phyloP scores from a whole-genome alignment of 2,329 filamentous ascomycete species.

The Ciborinia camelliae region DNA sequence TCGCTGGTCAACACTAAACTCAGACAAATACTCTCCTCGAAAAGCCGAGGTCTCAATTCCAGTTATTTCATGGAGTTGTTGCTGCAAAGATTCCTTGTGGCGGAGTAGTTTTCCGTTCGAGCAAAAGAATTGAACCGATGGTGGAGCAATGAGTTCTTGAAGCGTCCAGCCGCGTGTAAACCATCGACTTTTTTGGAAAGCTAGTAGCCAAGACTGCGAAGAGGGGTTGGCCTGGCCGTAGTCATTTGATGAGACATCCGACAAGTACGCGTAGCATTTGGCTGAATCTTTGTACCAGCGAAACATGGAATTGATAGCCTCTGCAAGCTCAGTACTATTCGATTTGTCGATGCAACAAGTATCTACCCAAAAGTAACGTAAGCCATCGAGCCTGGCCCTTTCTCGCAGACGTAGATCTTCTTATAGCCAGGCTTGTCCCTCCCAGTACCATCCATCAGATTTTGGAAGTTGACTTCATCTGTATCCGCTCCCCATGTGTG shows the following conservation, averaged over 20 bases:
- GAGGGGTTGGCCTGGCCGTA: constrained; percentile 5
- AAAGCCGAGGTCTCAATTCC: constrained; percentile 20
- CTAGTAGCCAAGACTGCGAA: constrained; percentile 20
- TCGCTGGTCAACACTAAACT: constrained; percentile 34
- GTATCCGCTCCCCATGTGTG: constrained; percentile 30
- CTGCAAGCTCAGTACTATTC: constrained; percentile 17
- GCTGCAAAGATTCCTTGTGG: constrained; percentile 21
- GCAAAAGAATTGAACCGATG: constrained; percentile 26
- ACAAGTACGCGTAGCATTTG: constrained; percentile 29
- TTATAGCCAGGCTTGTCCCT: constrained; percentile 20
- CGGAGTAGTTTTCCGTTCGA: constrained; percentile 19
- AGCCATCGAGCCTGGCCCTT: constrained; percentile 21
- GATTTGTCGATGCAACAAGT: constrained; percentile 26
- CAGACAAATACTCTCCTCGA: constrained; percentile 18
- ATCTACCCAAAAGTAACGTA: constrained; percentile 23
- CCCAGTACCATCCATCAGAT: constrained; percentile 18
- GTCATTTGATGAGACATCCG: constrained; percentile 19
- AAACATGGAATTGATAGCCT: constrained; percentile 32
- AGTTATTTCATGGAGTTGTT: constrained; percentile 22
- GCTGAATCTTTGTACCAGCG: constrained; percentile 27
- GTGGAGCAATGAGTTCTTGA: constrained; percentile 27
- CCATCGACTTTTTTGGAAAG: constrained; percentile 25
- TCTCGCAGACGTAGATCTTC: constrained; percentile 24
- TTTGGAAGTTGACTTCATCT: constrained; percentile 25
- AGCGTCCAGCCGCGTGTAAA: constrained; percentile 30